Conservation (phyloP, 495 filamentous ascomycete genomes). For the Sabuloglossum arenarium region DNA sequence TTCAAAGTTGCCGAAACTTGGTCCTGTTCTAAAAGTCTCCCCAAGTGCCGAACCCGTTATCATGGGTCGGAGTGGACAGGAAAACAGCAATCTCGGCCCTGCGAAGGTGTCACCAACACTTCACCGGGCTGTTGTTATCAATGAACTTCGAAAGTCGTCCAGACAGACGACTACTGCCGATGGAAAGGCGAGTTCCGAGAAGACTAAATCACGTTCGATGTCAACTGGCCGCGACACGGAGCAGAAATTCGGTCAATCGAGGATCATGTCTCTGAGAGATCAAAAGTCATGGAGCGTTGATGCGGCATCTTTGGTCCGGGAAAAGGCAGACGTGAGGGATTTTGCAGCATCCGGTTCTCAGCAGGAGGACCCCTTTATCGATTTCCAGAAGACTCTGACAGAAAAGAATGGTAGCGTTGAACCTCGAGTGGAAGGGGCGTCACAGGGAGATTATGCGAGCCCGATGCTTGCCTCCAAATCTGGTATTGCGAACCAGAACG, state of each 20-base stretch:
- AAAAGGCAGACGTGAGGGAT: not conserved
- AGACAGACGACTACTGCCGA: not conserved
- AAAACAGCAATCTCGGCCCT: not conserved
- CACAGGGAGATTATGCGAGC: not conserved
- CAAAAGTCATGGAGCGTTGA: not conserved
- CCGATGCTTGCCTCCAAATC: not conserved
- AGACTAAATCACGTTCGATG: not conserved
- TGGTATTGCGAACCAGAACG: not conserved
- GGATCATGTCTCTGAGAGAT: not conserved
- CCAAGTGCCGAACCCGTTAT: not conserved
- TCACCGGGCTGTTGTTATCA: not conserved
- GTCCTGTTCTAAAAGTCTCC: not conserved
- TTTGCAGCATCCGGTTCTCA: not conserved
- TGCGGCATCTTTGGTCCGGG: not conserved
- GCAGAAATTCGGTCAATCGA: not conserved
- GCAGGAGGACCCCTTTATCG: not conserved
- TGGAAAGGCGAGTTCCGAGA: not conserved
- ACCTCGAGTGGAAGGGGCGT: not conserved
- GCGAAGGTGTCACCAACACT: not conserved
- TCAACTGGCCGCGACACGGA: not conserved
- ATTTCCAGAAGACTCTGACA: not conserved
- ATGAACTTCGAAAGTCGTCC: not conserved
- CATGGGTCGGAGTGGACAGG: not conserved
- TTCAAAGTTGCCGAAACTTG: not conserved
- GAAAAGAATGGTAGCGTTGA: not conserved